Evolutionary conservation across 192 early-diverging fungal species (phyloP).

Genomic region (Thoreauomyces humboldtii): DNA sequence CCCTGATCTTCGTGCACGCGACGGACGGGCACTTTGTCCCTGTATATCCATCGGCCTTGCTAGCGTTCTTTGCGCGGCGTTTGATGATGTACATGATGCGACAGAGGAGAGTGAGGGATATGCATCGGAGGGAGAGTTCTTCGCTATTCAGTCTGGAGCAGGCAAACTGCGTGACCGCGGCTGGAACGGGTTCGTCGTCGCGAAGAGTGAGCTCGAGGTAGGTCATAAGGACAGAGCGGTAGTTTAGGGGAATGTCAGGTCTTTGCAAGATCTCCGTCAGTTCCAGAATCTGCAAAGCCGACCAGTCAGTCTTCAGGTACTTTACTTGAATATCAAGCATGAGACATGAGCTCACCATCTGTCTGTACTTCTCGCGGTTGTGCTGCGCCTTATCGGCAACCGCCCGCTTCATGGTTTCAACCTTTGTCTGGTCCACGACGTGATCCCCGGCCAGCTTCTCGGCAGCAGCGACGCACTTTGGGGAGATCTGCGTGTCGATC

Average conservation of each 20-base stretch:
- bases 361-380: background rate
- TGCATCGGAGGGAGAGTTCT: conserved; percentile 68
- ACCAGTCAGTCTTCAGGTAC: no score
- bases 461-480: background rate
- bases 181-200: conserved; percentile 55
- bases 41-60: no score
- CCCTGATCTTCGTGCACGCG: background rate
- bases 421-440: background rate
- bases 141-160: conserved; percentile 67
- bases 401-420: background rate
- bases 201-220: conserved; percentile 74
- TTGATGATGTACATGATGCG: conserved; percentile 70
- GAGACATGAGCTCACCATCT: no score
- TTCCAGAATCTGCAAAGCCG: no score
- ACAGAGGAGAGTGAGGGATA: conserved; percentile 58
- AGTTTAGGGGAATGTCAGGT: conserved; percentile 75
- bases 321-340: background rate
- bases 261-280: conserved; percentile 63
- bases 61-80: conserved; percentile 48
- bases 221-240: conserved; percentile 74
- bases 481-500: background rate
- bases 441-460: background rate
- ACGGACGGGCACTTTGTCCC: conserved; percentile 13
- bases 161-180: conserved; percentile 55
- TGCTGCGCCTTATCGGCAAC: background rate